These are phyloP conservation scores for Cystofilobasidium macerans DNA, from an alignment of 768 basidiomycete genomes.

Conservation along the genomic window DNA sequence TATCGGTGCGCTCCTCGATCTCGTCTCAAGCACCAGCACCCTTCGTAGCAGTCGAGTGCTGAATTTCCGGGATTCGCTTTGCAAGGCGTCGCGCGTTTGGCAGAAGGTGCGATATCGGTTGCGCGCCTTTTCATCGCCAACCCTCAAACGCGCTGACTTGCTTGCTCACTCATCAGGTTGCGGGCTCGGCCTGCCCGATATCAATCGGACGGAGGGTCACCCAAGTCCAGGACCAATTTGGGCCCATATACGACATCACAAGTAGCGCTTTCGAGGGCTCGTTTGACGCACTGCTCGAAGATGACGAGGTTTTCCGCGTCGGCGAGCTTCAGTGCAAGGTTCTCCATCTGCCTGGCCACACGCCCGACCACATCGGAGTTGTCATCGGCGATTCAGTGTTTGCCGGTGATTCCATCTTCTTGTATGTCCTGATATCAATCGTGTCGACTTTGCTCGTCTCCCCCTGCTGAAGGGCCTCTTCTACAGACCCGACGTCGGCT, in stretches of 20 bases:
- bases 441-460: background rate
- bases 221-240: slow-evolving; percentile 30
- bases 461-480: background rate
- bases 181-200: slow-evolving; percentile 20
- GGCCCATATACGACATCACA: slow-evolving; percentile 26
- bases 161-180: background rate
- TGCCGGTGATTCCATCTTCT: slow-evolving; percentile 33
- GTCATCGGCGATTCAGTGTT: slow-evolving; percentile 30
- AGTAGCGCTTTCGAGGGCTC: slow-evolving; percentile 24
- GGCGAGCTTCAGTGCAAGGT: slow-evolving; percentile 27
- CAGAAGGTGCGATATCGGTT: slow-evolving; percentile 25
- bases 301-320: slow-evolving; percentile 29
- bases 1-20: slow-evolving; percentile 18
- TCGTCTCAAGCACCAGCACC: background rate
- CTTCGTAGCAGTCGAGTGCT: background rate
- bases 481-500: slow-evolving; percentile 31
- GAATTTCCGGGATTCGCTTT: background rate
- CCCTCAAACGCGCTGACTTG: background rate
- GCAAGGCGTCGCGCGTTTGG: slow-evolving; percentile 7
- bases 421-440: slow-evolving; percentile 25
- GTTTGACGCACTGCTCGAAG: slow-evolving; percentile 32
- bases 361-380: slow-evolving; percentile 29
- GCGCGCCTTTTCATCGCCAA: background rate
- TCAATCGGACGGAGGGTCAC: slow-evolving; percentile 29
- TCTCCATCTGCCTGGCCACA: slow-evolving; percentile 32